phyloP scores from a whole-genome alignment of 1,139 yeast genomes.

The Chernovozyma sophiae-reginae region DNA sequence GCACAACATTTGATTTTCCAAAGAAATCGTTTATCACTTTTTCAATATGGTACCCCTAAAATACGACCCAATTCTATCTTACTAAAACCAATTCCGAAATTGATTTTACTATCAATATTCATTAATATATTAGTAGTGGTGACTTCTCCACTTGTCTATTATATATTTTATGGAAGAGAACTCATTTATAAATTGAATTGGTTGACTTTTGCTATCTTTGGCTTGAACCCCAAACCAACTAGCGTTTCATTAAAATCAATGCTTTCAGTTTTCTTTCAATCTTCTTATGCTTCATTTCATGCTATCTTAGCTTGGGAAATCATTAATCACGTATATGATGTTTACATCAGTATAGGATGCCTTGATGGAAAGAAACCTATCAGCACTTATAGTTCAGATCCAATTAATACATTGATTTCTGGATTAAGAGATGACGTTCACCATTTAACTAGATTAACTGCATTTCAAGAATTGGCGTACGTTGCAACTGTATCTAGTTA shows the following conservation, averaged over 20 bases:
- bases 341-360: conserved; percentile 82
- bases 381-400: conserved; percentile 65
- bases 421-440: conserved; percentile 57
- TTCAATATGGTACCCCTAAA: conserved; percentile 44
- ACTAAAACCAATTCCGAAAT: not conserved
- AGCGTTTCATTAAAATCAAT: conserved; percentile 15
- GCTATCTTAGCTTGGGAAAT: conserved; percentile 56
- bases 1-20: conserved; percentile 54
- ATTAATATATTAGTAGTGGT: conserved; percentile 16
- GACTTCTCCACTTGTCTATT: conserved; percentile 46
- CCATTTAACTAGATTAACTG: conserved; percentile 60
- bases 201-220: conserved; percentile 17
- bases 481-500: conserved; percentile 34
- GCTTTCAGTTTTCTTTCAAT: conserved; percentile 22
- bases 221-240: conserved; percentile 20
- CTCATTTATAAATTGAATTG: conserved; percentile 39
- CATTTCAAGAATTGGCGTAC: conserved; percentile 71
- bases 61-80: conserved; percentile 34
- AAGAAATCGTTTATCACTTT: conserved; percentile 50
- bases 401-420: conserved; percentile 65
- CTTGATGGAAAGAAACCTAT: conserved; percentile 68
- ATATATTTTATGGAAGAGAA: conserved; percentile 29
- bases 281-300: conserved; percentile 27
- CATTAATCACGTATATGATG: conserved; percentile 58
- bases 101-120: not conserved